Evolutionary conservation across 306 rosid genomes (phyloP), one percentile per base, ranked within the genome.

Genomic region (Cajanus cajan): DNA sequence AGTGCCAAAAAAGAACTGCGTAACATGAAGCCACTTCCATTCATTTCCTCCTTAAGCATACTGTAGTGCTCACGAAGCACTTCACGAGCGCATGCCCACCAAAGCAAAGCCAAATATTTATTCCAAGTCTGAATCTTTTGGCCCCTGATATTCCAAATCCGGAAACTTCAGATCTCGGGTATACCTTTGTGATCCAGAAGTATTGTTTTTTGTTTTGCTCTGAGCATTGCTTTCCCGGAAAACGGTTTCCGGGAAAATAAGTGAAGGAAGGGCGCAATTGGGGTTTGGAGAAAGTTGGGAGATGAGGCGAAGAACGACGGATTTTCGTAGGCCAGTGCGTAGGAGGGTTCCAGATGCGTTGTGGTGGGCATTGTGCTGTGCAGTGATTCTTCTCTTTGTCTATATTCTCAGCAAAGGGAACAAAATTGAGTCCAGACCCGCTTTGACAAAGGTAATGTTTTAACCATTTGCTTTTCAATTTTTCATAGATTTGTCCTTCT

Each of bases 271-370:
- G 65, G 21, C 18, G 41, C 43, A 61, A 12, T 61, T 61, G 68
- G 68, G 68, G 41, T 33, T 61, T 61, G 68, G 39, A 59, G 19
- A 59, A 58, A 59, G 40, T 74, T 66, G 14, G 69, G 76, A 65
- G 4, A 94, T 94, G 98, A 87, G 98, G 87, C 88, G 98, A 78
- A 87, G 97, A 78, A 79, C 89, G 21, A 68, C 80, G 82, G 97
- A 92, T 79, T 88, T 85, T 78, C 97, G 98, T 25, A 73, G 98
- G 87, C 92, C 98, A 7, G 90, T 66, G 65, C 81, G 97, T 86
- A 86, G 92, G 82, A 90, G 89, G 88, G 86, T 94, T 40, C 88
- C 95, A 22, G 96, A 90, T 83, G 89, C 76, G 4, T 72, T 87
- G 4, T 94, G 97, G 97, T 90, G 90, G 90, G 84, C 82, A 66